Conservation (phyloP, 768 basidiomycete species). For the Russula virescens region DNA sequence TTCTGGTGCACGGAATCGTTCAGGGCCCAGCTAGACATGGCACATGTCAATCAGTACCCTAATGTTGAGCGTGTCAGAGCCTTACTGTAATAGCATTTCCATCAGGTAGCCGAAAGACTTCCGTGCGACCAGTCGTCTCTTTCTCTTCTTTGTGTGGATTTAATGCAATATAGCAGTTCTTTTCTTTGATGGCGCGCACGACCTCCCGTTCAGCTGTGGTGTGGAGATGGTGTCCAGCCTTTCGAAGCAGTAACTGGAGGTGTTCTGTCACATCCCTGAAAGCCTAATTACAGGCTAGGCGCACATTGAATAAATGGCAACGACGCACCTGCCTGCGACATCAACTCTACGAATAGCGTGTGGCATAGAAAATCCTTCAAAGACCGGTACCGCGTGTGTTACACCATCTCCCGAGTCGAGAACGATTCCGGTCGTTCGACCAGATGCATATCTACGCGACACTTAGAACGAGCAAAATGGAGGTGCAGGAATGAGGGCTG, state of each 20-base stretch:
- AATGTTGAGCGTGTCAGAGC: constrained; percentile 16
- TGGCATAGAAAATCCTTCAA: constrained; percentile 98
- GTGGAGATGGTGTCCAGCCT: constrained; percentile 90
- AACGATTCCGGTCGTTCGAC: constrained; percentile 98
- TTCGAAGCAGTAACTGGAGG: constrained; percentile 88
- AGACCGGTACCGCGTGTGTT: constrained; percentile 97
- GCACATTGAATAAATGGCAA: background rate
- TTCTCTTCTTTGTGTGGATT: constrained; percentile 96
- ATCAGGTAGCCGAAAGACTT: constrained; percentile 92
- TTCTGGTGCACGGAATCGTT: constrained; percentile 95
- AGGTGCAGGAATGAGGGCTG: background rate
- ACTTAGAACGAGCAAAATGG: constrained; percentile 1
- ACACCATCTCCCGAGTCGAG: constrained; percentile 98
- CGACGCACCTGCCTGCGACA: constrained; percentile 81
- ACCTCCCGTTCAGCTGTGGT: constrained; percentile 97
- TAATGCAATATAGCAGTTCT: constrained; percentile 91
- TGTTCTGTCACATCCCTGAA: constrained; percentile 93
- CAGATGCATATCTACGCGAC: constrained; percentile 82
- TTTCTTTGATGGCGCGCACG: constrained; percentile 96
- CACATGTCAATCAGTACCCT: background rate
- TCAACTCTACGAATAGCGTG: constrained; percentile 96
- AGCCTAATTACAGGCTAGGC: constrained; percentile 8
- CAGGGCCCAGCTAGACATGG: constrained; percentile 70
- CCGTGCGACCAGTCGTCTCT: constrained; percentile 66
- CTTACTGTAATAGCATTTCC: constrained; percentile 73